phyloP scores from a whole-genome alignment of 73 alveolate genomes.

The Halteria grandinella region DNA sequence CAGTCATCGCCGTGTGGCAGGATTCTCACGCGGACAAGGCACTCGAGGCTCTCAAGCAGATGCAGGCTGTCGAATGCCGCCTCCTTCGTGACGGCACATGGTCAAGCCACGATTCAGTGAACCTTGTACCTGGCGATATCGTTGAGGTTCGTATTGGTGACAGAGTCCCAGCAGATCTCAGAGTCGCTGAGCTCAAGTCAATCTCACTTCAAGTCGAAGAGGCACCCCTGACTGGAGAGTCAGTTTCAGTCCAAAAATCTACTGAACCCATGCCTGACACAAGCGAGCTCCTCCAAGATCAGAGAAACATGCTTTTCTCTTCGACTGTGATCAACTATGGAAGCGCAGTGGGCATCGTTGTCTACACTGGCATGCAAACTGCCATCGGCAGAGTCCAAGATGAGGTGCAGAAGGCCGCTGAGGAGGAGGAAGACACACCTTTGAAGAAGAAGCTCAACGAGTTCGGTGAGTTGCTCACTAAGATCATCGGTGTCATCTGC shows the following conservation, averaged over 20 bases:
- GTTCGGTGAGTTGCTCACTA: conserved; percentile 91
- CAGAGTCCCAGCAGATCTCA: conserved; percentile 94
- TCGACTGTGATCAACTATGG: conserved; percentile 91
- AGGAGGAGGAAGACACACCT: conserved; percentile 94
- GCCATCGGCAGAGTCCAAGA: conserved; percentile 94
- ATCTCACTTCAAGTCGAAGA: conserved; percentile 92
- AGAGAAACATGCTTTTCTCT: conserved; percentile 85
- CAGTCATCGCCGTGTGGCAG: conserved; percentile 93
- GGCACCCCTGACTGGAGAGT: conserved; percentile 97
- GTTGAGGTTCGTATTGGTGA: conserved; percentile 92
- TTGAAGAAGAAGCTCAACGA: conserved; percentile 93
- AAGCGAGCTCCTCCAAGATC: conserved; percentile 52
- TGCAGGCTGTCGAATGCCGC: conserved; percentile 80
- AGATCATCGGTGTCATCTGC: conserved; percentile 82
- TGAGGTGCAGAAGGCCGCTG: conserved; percentile 92
- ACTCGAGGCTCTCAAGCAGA: conserved; percentile 91
- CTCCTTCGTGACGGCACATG: conserved; percentile 81
- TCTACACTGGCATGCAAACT: conserved; percentile 93
- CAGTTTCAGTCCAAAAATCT: conserved; percentile 76
- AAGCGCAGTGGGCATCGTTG: conserved; percentile 86
- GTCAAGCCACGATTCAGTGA: conserved; percentile 81
- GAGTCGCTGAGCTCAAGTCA: conserved; percentile 83
- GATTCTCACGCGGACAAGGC: conserved; percentile 98
- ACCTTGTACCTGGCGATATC: conserved; percentile 95
- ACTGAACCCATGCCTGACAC: conserved; percentile 11